Base-by-base conservation (phyloP, 495 filamentous ascomycete species). In the Daldinia caldariorum region DNA sequence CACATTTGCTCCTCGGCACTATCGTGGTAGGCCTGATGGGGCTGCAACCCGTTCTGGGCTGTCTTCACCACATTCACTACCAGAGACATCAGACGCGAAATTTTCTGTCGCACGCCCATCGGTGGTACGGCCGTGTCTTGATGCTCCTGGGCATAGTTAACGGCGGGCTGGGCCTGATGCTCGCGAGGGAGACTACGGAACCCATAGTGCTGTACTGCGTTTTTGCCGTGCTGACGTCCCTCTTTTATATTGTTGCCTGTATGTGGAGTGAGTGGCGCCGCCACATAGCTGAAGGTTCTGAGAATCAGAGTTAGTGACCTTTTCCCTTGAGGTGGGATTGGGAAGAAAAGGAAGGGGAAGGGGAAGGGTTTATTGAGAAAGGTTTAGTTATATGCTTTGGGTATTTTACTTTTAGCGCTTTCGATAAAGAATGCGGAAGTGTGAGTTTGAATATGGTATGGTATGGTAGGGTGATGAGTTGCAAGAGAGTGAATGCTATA, bases 71-170 rank as follows among this genome's bases (percentile, higher is more conserved):
- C 71, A 72, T 78, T 41, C 81, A 85, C 58, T 91, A 77, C 69
- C 41, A 79, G 12, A 84, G 83, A 63, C 74, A 78, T 1, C 74
- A 82, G 29, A 47, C 63, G 6, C 89, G 89, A 12, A 85, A 85
- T 10, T 6, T 81, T 4, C 80, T 89, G 75, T 86, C 84, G n/a
- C 79, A 88, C 60, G 71, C 78, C 4, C 92, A 94, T 74, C 87
- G 90, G 70, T 93, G 91, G 90, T 86, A 83, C 63, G 92, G 91
- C 4, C 85, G 92, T 0, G 49, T 77, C 6, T 68, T 92, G 37
- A 83, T 94, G 26, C 71, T 83, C 3, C 70, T 91, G n/a, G 92
- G 88, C 2, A 80, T 92, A 37, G 80, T 93, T 60, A 94, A 93
- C 76, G 91, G 86, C 56, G 91, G 91, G 0, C 77, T 92, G 4